Evolutionary conservation across 176 grass and related monocot genomes (phyloP).

Genomic region (Stipa capillata): DNA sequence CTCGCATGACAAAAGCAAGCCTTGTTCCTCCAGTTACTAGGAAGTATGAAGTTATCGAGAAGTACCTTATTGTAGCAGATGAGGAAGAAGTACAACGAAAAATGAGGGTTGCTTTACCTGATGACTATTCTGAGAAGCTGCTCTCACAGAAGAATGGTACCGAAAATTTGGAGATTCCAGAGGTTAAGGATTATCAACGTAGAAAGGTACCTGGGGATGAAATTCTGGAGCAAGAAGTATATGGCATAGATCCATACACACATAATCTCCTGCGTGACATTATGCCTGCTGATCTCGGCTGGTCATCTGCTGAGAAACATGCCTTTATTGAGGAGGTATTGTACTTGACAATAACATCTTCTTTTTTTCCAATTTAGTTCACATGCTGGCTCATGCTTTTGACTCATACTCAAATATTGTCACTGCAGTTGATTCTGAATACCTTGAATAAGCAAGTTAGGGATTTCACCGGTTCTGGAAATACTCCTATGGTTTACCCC

Average conservation of each 20-base stretch:
- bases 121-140: conserved; percentile 95
- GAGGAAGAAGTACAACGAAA: conserved; percentile 84
- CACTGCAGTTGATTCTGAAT: conserved; percentile 67
- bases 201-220: conserved; percentile 78
- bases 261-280: conserved; percentile 90
- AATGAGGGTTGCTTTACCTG: conserved; percentile 85
- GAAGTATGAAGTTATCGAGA: conserved; percentile 93
- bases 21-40: conserved; percentile 98
- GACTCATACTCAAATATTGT: conserved; percentile 10
- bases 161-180: conserved; percentile 88
- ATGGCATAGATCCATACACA: conserved; percentile 98
- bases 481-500: conserved; percentile 89
- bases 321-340: conserved; percentile 92
- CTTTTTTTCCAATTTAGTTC: conserved; percentile 1
- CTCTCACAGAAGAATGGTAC: conserved; percentile 78
- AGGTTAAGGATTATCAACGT: conserved; percentile 97
- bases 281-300: conserved; percentile 73
- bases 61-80: conserved; percentile 93
- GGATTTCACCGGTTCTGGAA: conserved; percentile 79
- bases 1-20: conserved; percentile 98
- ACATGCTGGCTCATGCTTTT: conserved; percentile 11
- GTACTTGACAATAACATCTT: not conserved
- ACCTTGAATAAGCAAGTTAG: conserved; percentile 93
- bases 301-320: conserved; percentile 64
- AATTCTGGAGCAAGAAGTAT: conserved; percentile 98